Percentiles rank a stretch among this genome's conserved stretches.
These are phyloP conservation scores for Orbilia quercus DNA, from an alignment of 2,329 filamentous ascomycete species.

Conservation along the genomic window DNA sequence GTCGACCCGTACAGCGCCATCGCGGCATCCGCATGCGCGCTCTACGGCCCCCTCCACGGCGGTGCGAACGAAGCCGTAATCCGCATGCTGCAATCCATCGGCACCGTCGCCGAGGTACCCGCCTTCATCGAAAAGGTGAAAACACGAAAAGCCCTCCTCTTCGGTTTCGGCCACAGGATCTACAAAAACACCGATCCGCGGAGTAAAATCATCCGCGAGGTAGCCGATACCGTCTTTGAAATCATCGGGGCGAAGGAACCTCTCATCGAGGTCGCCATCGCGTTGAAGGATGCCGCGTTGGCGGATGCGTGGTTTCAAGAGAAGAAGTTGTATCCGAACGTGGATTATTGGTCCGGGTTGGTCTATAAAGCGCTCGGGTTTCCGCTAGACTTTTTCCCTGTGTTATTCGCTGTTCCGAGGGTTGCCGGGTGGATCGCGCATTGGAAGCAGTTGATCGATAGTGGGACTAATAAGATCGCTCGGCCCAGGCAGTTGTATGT, in stretches of 20 bases:
- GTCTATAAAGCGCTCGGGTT: constrained; percentile 70
- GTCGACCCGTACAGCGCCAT: constrained; percentile 69
- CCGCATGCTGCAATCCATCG: constrained; percentile 68
- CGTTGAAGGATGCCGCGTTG: constrained; percentile 63
- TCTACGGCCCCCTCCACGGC: constrained; percentile 71
- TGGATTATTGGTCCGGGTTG: constrained; percentile 68
- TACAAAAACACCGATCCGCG: constrained; percentile 70
- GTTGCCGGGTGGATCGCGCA: constrained; percentile 69
- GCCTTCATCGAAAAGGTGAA: constrained; percentile 68
- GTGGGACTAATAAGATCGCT: constrained; percentile 68
- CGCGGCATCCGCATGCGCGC: constrained; percentile 67
- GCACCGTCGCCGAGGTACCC: constrained; percentile 67
- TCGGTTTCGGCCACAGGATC: constrained; percentile 70
- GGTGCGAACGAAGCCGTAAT: constrained; percentile 72
- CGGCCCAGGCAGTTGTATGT: constrained; percentile 67
- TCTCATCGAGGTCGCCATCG: constrained; percentile 67
- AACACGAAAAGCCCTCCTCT: constrained; percentile 67
- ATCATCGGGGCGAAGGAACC: constrained; percentile 67
- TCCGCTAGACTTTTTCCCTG: constrained; percentile 68
- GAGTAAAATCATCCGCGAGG: constrained; percentile 66
- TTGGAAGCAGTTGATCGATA: constrained; percentile 68
- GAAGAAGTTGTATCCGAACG: constrained; percentile 68
- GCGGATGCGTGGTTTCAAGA: constrained; percentile 64
- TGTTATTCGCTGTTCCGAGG: constrained; percentile 67
- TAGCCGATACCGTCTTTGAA: constrained; percentile 67